phyloP scores from a whole-genome alignment of 176 grass and related monocot genomes.

The Oryza nivara region DNA sequence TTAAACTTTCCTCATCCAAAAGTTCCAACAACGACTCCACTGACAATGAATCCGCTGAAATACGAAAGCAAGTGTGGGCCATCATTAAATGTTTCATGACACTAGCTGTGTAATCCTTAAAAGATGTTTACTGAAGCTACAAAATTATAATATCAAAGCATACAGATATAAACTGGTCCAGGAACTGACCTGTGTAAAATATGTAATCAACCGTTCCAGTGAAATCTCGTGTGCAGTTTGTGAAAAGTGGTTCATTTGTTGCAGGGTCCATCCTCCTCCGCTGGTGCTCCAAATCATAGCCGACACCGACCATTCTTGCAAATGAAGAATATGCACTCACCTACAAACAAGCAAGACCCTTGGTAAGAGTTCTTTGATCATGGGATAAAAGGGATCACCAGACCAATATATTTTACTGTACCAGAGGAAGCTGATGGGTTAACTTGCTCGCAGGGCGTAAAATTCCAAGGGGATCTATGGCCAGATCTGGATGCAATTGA shows the following conservation, averaged over 20 bases:
- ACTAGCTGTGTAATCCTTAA: constrained; percentile 24
- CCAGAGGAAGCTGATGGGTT: constrained; percentile 96
- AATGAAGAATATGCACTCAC: constrained; percentile 99
- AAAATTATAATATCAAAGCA: constrained; percentile 35
- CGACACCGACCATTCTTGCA: constrained; percentile 71
- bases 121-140: not conserved
- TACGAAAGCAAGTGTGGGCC: constrained; percentile 16
- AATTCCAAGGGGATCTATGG: constrained; percentile 86
- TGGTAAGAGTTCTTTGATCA: constrained; percentile 32
- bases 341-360: constrained; percentile 48
- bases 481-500: constrained; percentile 92
- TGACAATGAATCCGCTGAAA: constrained; percentile 93
- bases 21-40: constrained; percentile 97
- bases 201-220: constrained; percentile 94
- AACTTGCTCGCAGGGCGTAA: constrained; percentile 84
- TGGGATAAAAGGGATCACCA: constrained; percentile 10
- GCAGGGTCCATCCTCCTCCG: constrained; percentile 88
- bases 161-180: constrained; percentile 29
- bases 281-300: constrained; percentile 83
- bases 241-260: constrained; percentile 98
- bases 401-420: constrained; percentile 44
- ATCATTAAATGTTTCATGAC: constrained; percentile 29
- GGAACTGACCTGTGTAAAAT: constrained; percentile 88
- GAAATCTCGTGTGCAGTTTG: constrained; percentile 98
- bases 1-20: constrained; percentile 94